phyloP scores from a whole-genome alignment of 257 asterid genomes.

The Salvia hispanica region DNA sequence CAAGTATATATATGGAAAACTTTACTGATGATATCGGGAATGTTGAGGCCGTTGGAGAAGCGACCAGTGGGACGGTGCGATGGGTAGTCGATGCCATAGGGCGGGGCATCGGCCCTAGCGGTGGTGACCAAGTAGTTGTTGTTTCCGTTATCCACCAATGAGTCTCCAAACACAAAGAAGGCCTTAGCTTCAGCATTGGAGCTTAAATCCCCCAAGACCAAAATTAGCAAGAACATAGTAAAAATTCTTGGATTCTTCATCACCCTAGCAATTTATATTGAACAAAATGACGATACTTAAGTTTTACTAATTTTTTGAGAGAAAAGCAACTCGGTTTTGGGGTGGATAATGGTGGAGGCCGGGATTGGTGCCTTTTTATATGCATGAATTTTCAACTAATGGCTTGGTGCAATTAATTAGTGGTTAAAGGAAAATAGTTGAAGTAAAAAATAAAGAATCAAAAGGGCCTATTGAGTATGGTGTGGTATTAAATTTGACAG shows the following conservation, averaged over 20 bases:
- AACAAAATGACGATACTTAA: background rate
- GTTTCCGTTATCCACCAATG: conserved; percentile 76
- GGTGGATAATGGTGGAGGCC: conserved; percentile 34
- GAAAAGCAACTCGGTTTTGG: background rate
- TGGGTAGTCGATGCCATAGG: conserved; percentile 74
- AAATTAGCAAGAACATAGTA: conserved; percentile 20
- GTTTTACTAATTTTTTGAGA: background rate
- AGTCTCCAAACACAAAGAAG: conserved; percentile 76
- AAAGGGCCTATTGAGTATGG: conserved; percentile 24
- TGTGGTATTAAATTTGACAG: conserved; percentile 40
- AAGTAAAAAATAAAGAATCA: conserved; percentile 18
- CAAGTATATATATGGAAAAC: background rate
- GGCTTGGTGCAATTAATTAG: conserved; percentile 39
- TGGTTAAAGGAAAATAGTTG: conserved; percentile 40
- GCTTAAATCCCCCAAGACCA: conserved; percentile 13
- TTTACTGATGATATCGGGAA: conserved; percentile 71
- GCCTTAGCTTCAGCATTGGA: conserved; percentile 43
- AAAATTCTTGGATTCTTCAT: conserved; percentile 11
- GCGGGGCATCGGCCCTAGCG: conserved; percentile 79
- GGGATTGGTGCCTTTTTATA: conserved; percentile 31
- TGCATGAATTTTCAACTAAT: conserved; percentile 34
- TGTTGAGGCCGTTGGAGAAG: conserved; percentile 73
- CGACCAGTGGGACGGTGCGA: conserved; percentile 72
- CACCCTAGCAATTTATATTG: conserved; percentile 27
- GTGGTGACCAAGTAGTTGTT: conserved; percentile 67